Evolutionary conservation across 1,284 basidiomycete genomes (phyloP).

Genomic region (Sporisorium exsertum): DNA sequence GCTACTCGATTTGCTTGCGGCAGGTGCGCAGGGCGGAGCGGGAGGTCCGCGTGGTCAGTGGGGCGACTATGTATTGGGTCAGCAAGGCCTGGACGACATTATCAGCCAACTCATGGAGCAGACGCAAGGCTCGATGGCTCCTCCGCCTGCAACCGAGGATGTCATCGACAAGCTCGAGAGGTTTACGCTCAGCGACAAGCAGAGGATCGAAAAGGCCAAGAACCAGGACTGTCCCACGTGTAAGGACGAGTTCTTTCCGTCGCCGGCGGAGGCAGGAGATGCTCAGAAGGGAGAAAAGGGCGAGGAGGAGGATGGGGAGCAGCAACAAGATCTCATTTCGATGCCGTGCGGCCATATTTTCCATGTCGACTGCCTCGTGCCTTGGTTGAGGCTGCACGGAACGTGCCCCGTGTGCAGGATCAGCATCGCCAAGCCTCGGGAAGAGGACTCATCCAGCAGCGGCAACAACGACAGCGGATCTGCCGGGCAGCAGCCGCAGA

Average conservation of each 20-base stretch:
- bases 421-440: constrained; percentile 39
- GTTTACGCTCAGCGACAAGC: constrained; percentile 38
- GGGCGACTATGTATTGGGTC: constrained; percentile 60
- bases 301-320: constrained; percentile 34
- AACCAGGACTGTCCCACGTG: constrained; percentile 63
- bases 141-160: constrained; percentile 56
- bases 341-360: constrained; percentile 62
- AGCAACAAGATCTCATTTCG: constrained; percentile 52
- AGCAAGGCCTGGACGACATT: constrained; percentile 62
- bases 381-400: constrained; percentile 58
- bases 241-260: constrained; percentile 57
- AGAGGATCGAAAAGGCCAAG: constrained; percentile 40
- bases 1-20: constrained; percentile 48
- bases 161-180: constrained; percentile 55
- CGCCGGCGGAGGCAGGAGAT: background rate
- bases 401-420: constrained; percentile 63
- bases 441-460: background rate
- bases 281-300: background rate
- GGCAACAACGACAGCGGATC: background rate
- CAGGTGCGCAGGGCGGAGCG: constrained; percentile 27
- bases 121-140: constrained; percentile 53
- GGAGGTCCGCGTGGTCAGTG: constrained; percentile 44
- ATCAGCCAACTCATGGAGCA: constrained; percentile 66
- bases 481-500: background rate
- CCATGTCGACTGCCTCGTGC: constrained; percentile 62